Evolutionary conservation across 331 rosid genomes (phyloP).

Genomic region (Quercus phellos): DNA sequence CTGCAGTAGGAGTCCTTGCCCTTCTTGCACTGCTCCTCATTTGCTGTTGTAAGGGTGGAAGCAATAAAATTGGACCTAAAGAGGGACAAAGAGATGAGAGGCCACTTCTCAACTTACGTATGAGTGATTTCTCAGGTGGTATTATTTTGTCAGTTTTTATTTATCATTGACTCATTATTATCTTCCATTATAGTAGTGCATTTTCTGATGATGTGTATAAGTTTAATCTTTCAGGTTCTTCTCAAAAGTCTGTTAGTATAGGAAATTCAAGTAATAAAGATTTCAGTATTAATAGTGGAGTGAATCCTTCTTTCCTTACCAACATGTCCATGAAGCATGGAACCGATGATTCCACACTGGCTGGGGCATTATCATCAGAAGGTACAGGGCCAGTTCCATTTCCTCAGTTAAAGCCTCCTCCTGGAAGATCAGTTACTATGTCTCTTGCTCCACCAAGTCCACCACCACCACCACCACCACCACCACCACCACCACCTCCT

Average conservation of each 20-base stretch:
- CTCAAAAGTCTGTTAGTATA: slow-evolving; percentile 41
- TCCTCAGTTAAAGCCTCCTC: slow-evolving; percentile 39
- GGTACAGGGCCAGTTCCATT: slow-evolving; percentile 17
- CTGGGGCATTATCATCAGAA: slow-evolving; percentile 31
- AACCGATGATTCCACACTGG: slow-evolving; percentile 21
- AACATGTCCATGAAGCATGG: slow-evolving; percentile 28
- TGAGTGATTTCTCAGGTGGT: slow-evolving; percentile 48
- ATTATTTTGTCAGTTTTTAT: slow-evolving; percentile 18
- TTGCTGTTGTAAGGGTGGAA: slow-evolving; percentile 33
- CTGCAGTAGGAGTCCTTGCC: slow-evolving; percentile 27
- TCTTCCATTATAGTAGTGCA: not conserved
- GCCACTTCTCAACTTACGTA: slow-evolving; percentile 43
- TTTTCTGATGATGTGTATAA: slow-evolving; percentile 16
- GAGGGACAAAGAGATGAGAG: slow-evolving; percentile 38
- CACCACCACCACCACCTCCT: slow-evolving; percentile 66
- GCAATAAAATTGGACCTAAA: slow-evolving; percentile 22
- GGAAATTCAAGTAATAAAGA: slow-evolving; percentile 37
- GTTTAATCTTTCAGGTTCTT: slow-evolving; percentile 45
- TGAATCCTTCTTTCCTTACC: slow-evolving; percentile 16
- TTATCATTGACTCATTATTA: not conserved
- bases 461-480: slow-evolving; percentile 28
- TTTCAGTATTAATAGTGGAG: slow-evolving; percentile 17
- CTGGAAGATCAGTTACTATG: slow-evolving; percentile 37
- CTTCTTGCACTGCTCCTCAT: slow-evolving; percentile 27
- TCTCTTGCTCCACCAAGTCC: slow-evolving; percentile 28